Percentiles rank a stretch among this genome's conserved stretches.
Conservation (phyloP, 768 basidiomycete species). For the Suillus alpinus region DNA sequence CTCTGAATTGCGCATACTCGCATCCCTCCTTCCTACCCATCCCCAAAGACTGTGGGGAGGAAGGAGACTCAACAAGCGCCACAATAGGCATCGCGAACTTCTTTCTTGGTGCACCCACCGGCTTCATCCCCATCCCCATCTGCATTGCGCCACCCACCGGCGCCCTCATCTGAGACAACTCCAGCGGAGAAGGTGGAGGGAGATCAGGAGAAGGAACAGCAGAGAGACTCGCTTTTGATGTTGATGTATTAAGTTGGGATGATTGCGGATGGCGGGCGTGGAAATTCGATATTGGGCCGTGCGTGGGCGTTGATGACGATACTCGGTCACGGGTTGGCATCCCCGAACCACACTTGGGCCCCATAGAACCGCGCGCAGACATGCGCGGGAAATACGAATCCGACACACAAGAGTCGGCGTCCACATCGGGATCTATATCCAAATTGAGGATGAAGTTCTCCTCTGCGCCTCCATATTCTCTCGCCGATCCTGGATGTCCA, state of each 20-base stretch:
- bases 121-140: background rate
- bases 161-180: background rate
- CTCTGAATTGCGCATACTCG: background rate
- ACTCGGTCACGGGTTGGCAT: background rate
- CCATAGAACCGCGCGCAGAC: background rate
- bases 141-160: background rate
- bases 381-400: conserved; percentile 9
- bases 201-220: background rate
- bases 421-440: conserved; percentile 11
- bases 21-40: background rate
- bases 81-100: background rate
- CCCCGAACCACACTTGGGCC: no score
- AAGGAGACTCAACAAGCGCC: background rate
- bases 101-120: background rate
- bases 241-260: no score
- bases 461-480: background rate
- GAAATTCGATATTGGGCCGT: conserved; percentile 2
- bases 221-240: background rate
- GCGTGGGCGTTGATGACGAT: background rate
- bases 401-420: background rate
- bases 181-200: background rate
- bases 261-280: conserved; percentile 6
- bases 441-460: conserved; percentile 6
- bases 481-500: background rate
- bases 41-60: background rate